Base-by-base conservation (phyloP, 2,329 filamentous ascomycete genomes). In the Ophiostoma tasmaniense region DNA sequence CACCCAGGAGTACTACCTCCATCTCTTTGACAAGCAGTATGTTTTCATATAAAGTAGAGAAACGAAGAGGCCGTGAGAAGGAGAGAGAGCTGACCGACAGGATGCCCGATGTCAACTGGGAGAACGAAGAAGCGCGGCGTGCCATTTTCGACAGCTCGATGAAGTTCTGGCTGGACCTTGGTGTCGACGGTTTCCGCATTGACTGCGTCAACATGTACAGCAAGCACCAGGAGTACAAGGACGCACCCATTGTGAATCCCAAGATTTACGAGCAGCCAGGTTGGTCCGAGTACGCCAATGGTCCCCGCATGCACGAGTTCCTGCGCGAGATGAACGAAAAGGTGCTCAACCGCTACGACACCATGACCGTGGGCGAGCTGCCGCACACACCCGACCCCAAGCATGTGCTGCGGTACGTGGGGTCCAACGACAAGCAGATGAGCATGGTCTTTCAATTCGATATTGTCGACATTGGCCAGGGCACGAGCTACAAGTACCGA, bases 71-170 rank as follows among this genome's bases (percentile, higher is more conserved):
- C 35, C 7, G 7, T 1, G 35, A 37, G 35, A 37, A 10, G 11
- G 35, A 13, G 3, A 39, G 10, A 14, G 37, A 14, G 6, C 33
- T 69, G 28, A 70, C 65, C 30, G 10, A 2, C 30, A 70, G 91
- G 72, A 91, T 94, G 76, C 91, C 92, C 0, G 92, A 95, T 73
- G 82, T 95, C n/a, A 95, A 95, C 78, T 95, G 91, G 90, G 90
- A 93, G 75, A 90, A 89, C 69, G 81, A 82, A 0, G 85, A 84
- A 11, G 85, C 90, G 0, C 84, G 90, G 20, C 79, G 85, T 64
- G 91, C 90, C 3, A 87, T 93, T 4, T 90, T 92, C 76, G 83
- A 89, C 37, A 84, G 85, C 20, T 83, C 89, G 5, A 90, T 93
- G 85, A 84, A 85, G 37, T 95, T 93, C 76, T 95, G 92, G 92